Evolutionary conservation across 1,284 basidiomycete genomes (phyloP).

Genomic region (Ustilago hordei): DNA sequence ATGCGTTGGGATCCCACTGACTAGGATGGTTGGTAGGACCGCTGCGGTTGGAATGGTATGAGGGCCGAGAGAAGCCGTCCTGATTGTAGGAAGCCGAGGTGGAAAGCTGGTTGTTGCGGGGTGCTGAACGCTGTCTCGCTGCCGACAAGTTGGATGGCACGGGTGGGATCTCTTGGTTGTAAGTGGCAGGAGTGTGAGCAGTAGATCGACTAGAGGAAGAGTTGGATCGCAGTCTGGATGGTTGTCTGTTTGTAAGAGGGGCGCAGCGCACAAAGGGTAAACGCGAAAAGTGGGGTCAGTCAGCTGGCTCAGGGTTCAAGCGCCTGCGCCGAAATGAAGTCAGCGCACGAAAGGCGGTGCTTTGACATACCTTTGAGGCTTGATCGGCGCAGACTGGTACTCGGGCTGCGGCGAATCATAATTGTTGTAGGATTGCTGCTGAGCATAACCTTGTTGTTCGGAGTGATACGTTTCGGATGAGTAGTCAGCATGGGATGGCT

Average conservation of each 20-base stretch:
- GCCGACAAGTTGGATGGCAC: slow-evolving; percentile 34
- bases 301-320: background rate
- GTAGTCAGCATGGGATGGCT: slow-evolving; percentile 15
- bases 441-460: slow-evolving; percentile 13
- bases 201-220: slow-evolving; percentile 29
- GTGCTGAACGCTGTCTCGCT: slow-evolving; percentile 17
- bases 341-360: background rate
- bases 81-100: slow-evolving; percentile 18
- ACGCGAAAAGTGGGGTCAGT: slow-evolving; percentile 6
- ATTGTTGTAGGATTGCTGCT: slow-evolving; percentile 14
- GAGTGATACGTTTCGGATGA: slow-evolving; percentile 15
- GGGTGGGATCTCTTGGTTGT: slow-evolving; percentile 31
- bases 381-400: slow-evolving; percentile 35
- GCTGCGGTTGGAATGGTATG: slow-evolving; percentile 15
- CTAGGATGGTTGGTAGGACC: slow-evolving; percentile 24
- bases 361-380: slow-evolving; percentile 33
- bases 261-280: background rate
- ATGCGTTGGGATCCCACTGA: slow-evolving; percentile 40
- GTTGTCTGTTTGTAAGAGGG: slow-evolving; percentile 18
- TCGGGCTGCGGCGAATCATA: slow-evolving; percentile 31
- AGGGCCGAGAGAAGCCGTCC: slow-evolving; percentile 20
- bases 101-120: background rate
- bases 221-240: slow-evolving; percentile 32
- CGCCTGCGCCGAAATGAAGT: background rate
- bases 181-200: slow-evolving; percentile 15